Evolutionary conservation across 805 yeast species (phyloP).

Genomic region (Candida ipomoeae): DNA sequence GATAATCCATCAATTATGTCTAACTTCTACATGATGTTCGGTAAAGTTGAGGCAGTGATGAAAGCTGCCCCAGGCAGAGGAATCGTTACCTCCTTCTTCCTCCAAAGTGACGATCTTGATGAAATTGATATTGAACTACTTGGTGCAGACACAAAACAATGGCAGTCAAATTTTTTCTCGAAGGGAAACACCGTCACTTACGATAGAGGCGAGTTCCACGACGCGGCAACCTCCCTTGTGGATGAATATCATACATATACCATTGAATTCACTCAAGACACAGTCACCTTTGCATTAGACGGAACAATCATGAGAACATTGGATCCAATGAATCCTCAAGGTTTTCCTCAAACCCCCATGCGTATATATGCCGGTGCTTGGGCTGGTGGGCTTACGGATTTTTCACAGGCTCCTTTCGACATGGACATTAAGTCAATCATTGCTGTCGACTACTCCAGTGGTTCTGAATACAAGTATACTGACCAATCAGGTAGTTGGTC

Average conservation of each 20-base stretch:
- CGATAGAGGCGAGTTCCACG: conserved; percentile 74
- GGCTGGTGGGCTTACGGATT: conserved; percentile 33
- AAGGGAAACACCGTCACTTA: conserved; percentile 76
- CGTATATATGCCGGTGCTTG: conserved; percentile 36
- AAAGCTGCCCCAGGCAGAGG: conserved; percentile 78
- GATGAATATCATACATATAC: conserved; percentile 69
- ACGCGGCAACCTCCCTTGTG: conserved; percentile 51
- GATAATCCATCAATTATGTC: conserved; percentile 80
- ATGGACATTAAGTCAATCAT: conserved; percentile 19
- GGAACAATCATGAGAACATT: conserved; percentile 67
- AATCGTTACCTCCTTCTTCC: conserved; percentile 72
- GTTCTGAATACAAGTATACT: conserved; percentile 37
- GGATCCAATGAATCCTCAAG: conserved; percentile 47
- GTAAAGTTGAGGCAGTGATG: conserved; percentile 68
- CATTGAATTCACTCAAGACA: conserved; percentile 74
- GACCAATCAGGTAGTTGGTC: conserved; percentile 37
- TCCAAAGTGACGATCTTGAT: conserved; percentile 81
- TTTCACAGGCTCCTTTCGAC: conserved; percentile 21
- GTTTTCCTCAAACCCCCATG: conserved; percentile 94
- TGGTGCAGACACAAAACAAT: conserved; percentile 71
- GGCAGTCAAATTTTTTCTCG: conserved; percentile 76
- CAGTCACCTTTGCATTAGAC: conserved; percentile 67
- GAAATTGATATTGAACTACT: conserved; percentile 88
- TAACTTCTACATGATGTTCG: conserved; percentile 83
- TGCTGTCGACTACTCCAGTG: conserved; percentile 46